Percentiles rank a stretch among this genome's conserved stretches.
These are phyloP conservation scores for Salix arbutifolia DNA, from an alignment of 345 rosid genomes.

Conservation along the genomic window DNA sequence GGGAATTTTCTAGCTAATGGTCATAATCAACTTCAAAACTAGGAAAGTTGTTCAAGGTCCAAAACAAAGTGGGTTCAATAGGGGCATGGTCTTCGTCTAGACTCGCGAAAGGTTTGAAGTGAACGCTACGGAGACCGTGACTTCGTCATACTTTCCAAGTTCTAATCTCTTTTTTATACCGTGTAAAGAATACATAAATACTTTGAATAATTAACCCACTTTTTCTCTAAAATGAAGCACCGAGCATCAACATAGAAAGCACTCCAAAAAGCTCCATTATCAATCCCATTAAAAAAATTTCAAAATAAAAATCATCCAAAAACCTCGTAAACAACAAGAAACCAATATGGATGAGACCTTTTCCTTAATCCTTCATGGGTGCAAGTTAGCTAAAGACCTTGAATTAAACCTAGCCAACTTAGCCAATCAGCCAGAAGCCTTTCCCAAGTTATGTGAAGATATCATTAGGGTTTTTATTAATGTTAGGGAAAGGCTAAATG, in stretches of 20 bases:
- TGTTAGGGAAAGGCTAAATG: constrained; percentile 32
- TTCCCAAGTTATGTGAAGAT: constrained; percentile 40
- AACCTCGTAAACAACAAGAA: not conserved
- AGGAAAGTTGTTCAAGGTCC: constrained; percentile 5
- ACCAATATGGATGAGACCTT: constrained; percentile 36
- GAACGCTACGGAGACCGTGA: constrained; percentile 13
- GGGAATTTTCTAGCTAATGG: not conserved
- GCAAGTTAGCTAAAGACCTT: constrained; percentile 46
- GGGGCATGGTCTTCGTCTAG: constrained; percentile 12
- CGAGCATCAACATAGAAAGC: constrained; percentile 1
- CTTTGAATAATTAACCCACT: constrained; percentile 3
- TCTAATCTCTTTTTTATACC: not conserved
- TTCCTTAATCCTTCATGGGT: constrained; percentile 42
- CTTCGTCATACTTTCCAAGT: constrained; percentile 18
- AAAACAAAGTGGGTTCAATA: not conserved
- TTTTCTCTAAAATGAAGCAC: not conserved
- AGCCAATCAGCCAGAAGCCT: constrained; percentile 25
- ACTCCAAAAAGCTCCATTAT: not conserved
- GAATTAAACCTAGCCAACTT: constrained; percentile 37
- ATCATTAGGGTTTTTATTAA: constrained; percentile 29
- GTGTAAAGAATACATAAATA: constrained; percentile 15
- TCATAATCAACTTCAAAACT: constrained; percentile 1
- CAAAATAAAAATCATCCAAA: not conserved
- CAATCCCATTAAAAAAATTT: not conserved
- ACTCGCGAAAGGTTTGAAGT: not conserved